Percentiles rank a stretch among this genome's conserved stretches.
phyloP scores from a whole-genome alignment of 2,329 filamentous ascomycete species.

The Cytospora schulzeri region DNA sequence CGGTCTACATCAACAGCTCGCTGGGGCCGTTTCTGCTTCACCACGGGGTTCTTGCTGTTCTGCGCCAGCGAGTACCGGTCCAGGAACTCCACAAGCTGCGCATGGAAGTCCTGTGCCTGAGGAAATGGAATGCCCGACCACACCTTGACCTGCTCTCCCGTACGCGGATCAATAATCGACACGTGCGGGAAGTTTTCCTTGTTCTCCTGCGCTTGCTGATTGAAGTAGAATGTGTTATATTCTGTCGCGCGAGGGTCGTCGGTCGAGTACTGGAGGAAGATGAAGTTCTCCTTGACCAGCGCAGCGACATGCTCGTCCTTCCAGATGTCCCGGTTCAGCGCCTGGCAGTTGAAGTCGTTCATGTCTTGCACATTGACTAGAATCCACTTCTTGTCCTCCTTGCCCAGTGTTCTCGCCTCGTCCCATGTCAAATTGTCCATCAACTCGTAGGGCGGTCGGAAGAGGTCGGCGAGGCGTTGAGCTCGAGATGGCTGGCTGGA shows the following conservation, averaged over 20 bases:
- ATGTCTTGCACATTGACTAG: slow-evolving; percentile 94
- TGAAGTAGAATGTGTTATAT: slow-evolving; percentile 90
- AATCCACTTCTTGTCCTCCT: slow-evolving; percentile 89
- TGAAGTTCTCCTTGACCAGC: slow-evolving; percentile 87
- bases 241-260: slow-evolving; percentile 75
- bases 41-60: slow-evolving; percentile 92
- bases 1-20: slow-evolving; percentile 72
- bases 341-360: slow-evolving; percentile 91
- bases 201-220: slow-evolving; percentile 68
- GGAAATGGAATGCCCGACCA: slow-evolving; percentile 88
- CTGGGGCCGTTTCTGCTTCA: slow-evolving; percentile 70
- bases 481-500: slow-evolving; percentile 65
- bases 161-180: slow-evolving; percentile 91
- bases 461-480: slow-evolving; percentile 84
- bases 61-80: slow-evolving; percentile 90
- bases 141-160: slow-evolving; percentile 94
- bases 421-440: slow-evolving; percentile 84
- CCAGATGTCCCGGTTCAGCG: slow-evolving; percentile 94
- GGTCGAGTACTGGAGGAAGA: slow-evolving; percentile 94
- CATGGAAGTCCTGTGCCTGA: slow-evolving; percentile 76
- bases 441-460: slow-evolving; percentile 87
- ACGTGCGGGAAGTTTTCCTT: slow-evolving; percentile 94
- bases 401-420: slow-evolving; percentile 79
- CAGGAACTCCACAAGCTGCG: slow-evolving; percentile 93
- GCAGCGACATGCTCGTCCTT: slow-evolving; percentile 79